Conservation (phyloP, 1,284 basidiomycete genomes). For the Cryptococcus floricola region DNA sequence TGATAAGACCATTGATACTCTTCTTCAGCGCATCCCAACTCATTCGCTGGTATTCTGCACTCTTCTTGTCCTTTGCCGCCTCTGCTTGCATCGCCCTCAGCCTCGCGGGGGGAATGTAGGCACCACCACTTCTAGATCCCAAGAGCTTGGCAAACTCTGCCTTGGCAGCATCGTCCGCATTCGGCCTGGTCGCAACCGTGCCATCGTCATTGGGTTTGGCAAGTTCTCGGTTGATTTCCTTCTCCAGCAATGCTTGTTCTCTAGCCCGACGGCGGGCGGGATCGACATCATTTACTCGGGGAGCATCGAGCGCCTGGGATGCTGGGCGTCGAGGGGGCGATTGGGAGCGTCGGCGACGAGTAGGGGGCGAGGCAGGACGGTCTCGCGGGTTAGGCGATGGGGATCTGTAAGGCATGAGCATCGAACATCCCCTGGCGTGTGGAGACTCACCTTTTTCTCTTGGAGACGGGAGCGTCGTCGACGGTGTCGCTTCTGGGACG, state of each 20-base stretch:
- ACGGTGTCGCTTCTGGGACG: constrained; percentile 17
- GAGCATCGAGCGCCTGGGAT: constrained; percentile 50
- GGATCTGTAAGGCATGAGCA: constrained; percentile 26
- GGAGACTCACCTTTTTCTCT: constrained; percentile 45
- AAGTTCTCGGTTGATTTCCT: constrained; percentile 61
- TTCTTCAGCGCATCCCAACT: constrained; percentile 98
- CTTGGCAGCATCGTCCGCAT: constrained; percentile 57
- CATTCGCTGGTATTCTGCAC: constrained; percentile 89
- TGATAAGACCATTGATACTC: constrained; percentile 98
- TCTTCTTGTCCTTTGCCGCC: constrained; percentile 73
- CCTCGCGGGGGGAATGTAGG: constrained; percentile 93
- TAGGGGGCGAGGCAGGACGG: constrained; percentile 45
- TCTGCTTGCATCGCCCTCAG: constrained; percentile 87
- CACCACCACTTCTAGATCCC: constrained; percentile 75
- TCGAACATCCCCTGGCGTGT: neutral
- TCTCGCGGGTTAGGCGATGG: constrained; percentile 40
- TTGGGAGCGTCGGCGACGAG: constrained; percentile 40
- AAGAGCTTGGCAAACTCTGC: constrained; percentile 76
- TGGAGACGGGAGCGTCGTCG: constrained; percentile 27
- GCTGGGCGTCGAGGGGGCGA: constrained; percentile 22
- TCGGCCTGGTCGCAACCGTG: constrained; percentile 16
- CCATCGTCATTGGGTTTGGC: constrained; percentile 53
- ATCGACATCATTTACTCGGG: constrained; percentile 69
- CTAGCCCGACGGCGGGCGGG: constrained; percentile 69
- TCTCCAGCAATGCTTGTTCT: constrained; percentile 67